phyloP scores from a whole-genome alignment of 1,284 basidiomycete species.

The Tilletia horrida region DNA sequence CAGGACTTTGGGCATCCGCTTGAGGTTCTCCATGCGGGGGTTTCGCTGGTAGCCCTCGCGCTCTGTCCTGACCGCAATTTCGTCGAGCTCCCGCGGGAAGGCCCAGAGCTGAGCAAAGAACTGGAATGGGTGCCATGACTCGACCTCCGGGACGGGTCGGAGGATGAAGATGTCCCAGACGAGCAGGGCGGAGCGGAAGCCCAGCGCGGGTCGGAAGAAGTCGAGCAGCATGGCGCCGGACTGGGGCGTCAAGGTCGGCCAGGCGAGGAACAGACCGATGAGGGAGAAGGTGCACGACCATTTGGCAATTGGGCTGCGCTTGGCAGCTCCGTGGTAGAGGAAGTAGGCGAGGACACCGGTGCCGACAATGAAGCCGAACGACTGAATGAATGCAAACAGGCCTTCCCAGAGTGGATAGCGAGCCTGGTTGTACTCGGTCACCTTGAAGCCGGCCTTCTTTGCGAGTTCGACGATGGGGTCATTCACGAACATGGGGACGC shows the following conservation, averaged over 20 bases:
- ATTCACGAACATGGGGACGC: background rate
- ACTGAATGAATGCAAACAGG: slow-evolving; percentile 29
- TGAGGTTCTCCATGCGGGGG: slow-evolving; percentile 40
- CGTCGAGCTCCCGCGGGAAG: slow-evolving; percentile 47
- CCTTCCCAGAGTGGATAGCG: slow-evolving; percentile 35
- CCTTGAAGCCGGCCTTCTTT: slow-evolving; percentile 23
- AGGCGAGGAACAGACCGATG: slow-evolving; percentile 36
- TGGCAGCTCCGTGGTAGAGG: slow-evolving; percentile 41
- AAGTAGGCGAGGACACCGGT: slow-evolving; percentile 37
- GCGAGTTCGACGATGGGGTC: slow-evolving; percentile 24
- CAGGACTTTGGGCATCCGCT: slow-evolving; percentile 41
- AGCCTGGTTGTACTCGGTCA: slow-evolving; percentile 43
- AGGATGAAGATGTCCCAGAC: slow-evolving; percentile 53
- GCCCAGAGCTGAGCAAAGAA: slow-evolving; percentile 53
- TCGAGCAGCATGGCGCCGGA: slow-evolving; percentile 47
- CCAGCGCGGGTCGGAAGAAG: slow-evolving; percentile 51
- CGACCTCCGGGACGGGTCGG: slow-evolving; percentile 42
- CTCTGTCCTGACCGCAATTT: slow-evolving; percentile 38
- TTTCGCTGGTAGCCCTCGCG: slow-evolving; percentile 37
- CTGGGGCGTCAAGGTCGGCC: slow-evolving; percentile 41
- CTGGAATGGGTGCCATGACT: slow-evolving; percentile 36
- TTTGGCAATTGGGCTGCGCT: slow-evolving; percentile 30
- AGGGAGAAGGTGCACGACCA: slow-evolving; percentile 27
- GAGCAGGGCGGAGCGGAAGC: slow-evolving; percentile 47
- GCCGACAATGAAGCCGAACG: slow-evolving; percentile 39